Conservation (phyloP, 2,329 filamentous ascomycete species). For the Xenosphaeropsis pyriputrescens region DNA sequence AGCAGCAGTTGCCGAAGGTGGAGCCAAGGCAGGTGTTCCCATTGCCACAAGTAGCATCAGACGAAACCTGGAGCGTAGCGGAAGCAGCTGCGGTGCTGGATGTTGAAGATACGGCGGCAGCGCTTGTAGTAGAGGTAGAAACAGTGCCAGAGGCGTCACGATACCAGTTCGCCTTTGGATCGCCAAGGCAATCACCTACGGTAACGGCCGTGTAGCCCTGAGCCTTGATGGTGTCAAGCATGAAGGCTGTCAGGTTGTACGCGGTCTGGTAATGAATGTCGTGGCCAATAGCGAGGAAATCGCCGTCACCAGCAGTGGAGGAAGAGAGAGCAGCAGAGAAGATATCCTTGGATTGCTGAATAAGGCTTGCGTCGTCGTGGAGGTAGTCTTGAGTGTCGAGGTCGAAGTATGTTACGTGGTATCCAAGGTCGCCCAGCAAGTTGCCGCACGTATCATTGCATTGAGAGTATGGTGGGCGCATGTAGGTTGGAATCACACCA, state of each 20-base stretch:
- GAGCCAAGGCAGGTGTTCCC: conserved; percentile 6
- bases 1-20: conserved; percentile 7
- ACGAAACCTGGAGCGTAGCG: background rate
- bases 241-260: conserved; percentile 20
- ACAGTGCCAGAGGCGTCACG: conserved; percentile 4
- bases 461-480: conserved; percentile 30
- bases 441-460: conserved; percentile 22
- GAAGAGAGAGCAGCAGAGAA: conserved; percentile 10
- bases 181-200: conserved; percentile 30
- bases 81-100: background rate
- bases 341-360: conserved; percentile 31
- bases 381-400: conserved; percentile 35
- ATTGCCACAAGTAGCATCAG: conserved; percentile 6
- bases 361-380: conserved; percentile 24
- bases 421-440: conserved; percentile 24
- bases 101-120: background rate
- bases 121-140: background rate
- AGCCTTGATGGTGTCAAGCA: conserved; percentile 18
- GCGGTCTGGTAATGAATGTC: conserved; percentile 23
- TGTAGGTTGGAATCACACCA: conserved; percentile 39
- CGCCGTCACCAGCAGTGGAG: conserved; percentile 4
- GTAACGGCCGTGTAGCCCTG: conserved; percentile 25
- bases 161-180: conserved; percentile 28
- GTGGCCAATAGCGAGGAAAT: conserved; percentile 33
- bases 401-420: conserved; percentile 33